Evolutionary conservation across 2,329 filamentous ascomycete genomes (phyloP).

Genomic region (Neofusicoccum cordaticola): DNA sequence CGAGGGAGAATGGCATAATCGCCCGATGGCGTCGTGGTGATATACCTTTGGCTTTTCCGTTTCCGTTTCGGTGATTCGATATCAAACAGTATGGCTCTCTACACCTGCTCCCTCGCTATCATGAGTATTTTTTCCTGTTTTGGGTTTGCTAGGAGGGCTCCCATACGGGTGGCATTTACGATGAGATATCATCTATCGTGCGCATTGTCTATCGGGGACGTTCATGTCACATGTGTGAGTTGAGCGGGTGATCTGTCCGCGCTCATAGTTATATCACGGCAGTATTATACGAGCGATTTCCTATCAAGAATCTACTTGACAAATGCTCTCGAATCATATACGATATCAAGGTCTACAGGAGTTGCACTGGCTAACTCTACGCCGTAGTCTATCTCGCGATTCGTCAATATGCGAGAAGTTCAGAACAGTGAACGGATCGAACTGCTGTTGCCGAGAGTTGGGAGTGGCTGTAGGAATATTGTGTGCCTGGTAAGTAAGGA

Average conservation of each 20-base stretch:
- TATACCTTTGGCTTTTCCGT: conserved; percentile 1
- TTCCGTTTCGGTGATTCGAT: background rate
- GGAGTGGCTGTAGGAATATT: too few relatives aligned
- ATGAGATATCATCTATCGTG: background rate
- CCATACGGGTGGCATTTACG: background rate
- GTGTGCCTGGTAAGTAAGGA: too few relatives aligned
- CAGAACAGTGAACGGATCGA: too few relatives aligned
- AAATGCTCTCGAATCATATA: background rate
- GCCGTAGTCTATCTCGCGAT: too few relatives aligned
- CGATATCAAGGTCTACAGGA: background rate
- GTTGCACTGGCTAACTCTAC: too few relatives aligned
- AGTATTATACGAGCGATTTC: background rate
- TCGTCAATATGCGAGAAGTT: too few relatives aligned
- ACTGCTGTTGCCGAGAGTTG: too few relatives aligned
- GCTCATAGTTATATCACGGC: background rate
- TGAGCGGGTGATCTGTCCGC: background rate
- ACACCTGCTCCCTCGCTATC: background rate
- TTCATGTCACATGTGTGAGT: background rate
- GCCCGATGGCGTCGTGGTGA: background rate
- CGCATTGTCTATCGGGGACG: background rate
- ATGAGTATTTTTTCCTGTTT: background rate
- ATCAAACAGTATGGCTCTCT: background rate
- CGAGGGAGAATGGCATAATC: background rate
- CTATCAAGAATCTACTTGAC: background rate
- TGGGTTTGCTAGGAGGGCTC: background rate